These are phyloP conservation scores for Curvularia verruculosa DNA, from an alignment of 2,329 filamentous ascomycete genomes.

Conservation along the genomic window DNA sequence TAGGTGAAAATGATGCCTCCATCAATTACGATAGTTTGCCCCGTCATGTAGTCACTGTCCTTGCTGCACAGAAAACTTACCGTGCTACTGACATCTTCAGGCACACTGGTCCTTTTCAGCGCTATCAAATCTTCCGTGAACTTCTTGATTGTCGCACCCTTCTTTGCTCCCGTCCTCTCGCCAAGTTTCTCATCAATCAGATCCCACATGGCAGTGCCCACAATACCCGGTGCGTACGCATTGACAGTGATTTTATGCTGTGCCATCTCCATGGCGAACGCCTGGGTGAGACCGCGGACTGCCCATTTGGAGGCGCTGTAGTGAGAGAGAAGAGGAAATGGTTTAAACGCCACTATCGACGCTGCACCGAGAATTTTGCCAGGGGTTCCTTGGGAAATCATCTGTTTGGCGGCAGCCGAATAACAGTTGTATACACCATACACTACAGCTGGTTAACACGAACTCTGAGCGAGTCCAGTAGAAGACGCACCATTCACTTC, in stretches of 20 bases:
- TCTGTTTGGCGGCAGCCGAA: conserved; percentile 65
- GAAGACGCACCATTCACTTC: conserved; percentile 58
- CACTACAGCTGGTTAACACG: conserved; percentile 46
- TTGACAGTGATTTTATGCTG: conserved; percentile 69
- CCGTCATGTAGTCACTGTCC: conserved; percentile 69
- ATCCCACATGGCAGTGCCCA: conserved; percentile 72
- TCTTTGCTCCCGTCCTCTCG: conserved; percentile 57
- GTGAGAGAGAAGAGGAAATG: conserved; percentile 64
- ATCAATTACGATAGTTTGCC: conserved; percentile 68
- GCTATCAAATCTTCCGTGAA: conserved; percentile 62
- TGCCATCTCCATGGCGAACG: conserved; percentile 70
- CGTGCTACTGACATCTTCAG: conserved; percentile 67
- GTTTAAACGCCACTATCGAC: conserved; percentile 65
- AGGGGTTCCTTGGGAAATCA: conserved; percentile 63
- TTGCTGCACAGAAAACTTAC: conserved; percentile 66
- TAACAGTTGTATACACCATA: conserved; percentile 70
- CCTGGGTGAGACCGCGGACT: conserved; percentile 69
- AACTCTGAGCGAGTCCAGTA: not conserved
- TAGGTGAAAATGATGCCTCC: conserved; percentile 62
- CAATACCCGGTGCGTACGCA: conserved; percentile 70
- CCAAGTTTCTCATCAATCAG: conserved; percentile 67
- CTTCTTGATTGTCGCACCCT: conserved; percentile 62
- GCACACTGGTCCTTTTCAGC: conserved; percentile 63
- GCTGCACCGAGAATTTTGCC: conserved; percentile 60
- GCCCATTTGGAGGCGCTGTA: conserved; percentile 72